Percentiles rank a stretch among this genome's conserved stretches.
These are phyloP conservation scores for Coemansia sp. DNA, from an alignment of 371 early-diverging fungal genomes.

Conservation along the genomic window DNA sequence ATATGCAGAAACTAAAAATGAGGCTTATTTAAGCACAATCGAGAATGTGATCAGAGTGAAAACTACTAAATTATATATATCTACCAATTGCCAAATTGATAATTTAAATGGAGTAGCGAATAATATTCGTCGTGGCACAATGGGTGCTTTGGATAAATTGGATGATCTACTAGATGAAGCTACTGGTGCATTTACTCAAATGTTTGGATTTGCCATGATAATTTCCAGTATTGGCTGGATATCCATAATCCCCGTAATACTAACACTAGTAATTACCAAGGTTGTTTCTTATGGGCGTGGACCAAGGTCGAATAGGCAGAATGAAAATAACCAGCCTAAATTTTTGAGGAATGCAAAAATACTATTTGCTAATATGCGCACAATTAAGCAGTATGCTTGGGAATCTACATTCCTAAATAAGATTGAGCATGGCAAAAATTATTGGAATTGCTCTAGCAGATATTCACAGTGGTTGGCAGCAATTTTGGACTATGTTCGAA, in stretches of 20 bases:
- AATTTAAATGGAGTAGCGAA: background rate
- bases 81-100: slow-evolving; percentile 1
- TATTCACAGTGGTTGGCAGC: background rate
- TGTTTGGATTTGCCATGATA: background rate
- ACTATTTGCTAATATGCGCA: slow-evolving; percentile 1
- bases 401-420: background rate
- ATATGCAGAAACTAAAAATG: background rate
- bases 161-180: background rate
- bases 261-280: background rate
- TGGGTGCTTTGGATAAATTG: background rate
- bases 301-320: background rate
- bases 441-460: background rate
- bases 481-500: background rate
- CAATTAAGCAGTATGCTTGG: slow-evolving; percentile 2
- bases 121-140: background rate
- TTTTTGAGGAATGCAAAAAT: background rate
- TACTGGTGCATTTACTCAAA: background rate
- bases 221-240: slow-evolving; percentile 16
- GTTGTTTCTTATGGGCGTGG: background rate
- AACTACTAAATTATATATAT: background rate
- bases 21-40: background rate
- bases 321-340: background rate
- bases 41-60: background rate
- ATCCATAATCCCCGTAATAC: slow-evolving; percentile 3
- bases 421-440: background rate